Base-by-base conservation (phyloP, 192 early-diverging fungal genomes). In the Kappamyces sp. region DNA sequence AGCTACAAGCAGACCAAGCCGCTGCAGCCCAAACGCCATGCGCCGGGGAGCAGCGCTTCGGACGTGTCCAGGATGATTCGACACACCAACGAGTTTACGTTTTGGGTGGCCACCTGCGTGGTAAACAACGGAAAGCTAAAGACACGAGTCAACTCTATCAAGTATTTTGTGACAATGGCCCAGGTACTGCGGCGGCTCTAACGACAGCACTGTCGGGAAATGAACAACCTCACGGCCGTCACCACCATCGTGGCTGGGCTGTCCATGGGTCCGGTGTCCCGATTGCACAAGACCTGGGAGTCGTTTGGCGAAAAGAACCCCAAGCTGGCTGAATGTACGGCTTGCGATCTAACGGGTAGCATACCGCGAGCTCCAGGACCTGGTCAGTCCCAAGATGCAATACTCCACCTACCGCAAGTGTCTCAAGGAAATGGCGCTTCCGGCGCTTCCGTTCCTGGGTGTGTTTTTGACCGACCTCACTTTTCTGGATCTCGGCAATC, bases 381-480 rank as follows among this genome's bases (percentile, higher is more conserved):
- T 71, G 4, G 75, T 82, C 30, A 75, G 73, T 52, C 77, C 80
- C 2, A 75, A 73, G 51, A 70, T 63, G 6, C 80, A 82, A 53
- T 82, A 82, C 54, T 64, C 79, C 1, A 80, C 74, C 47, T 82
- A 82, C 51, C 64, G 80, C 43, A 78, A 76, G 37, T 69, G 59
- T 14, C 54, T 82, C 11, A 82, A 82, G 59, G 73, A 78, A 32
- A 42, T 78, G 11, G 50, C 32, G 9, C 73, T 73, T 5, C 70
- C 72, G 8, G 67, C 68, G 4, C 65, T 82, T 45, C 79, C 80
- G 39, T 82, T 79, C 54, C 59, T 81, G 1, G 79, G 80, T 22
- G 72, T 82, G 0, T 81, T 67, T 51, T 60, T 81, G 7, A 81
- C 80, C 8, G 78, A 82, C 47, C 45, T 81, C 22, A 81, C 79